phyloP scores from a whole-genome alignment of 2,329 filamentous ascomycete species.

The Arthrobotrys sinensis region DNA sequence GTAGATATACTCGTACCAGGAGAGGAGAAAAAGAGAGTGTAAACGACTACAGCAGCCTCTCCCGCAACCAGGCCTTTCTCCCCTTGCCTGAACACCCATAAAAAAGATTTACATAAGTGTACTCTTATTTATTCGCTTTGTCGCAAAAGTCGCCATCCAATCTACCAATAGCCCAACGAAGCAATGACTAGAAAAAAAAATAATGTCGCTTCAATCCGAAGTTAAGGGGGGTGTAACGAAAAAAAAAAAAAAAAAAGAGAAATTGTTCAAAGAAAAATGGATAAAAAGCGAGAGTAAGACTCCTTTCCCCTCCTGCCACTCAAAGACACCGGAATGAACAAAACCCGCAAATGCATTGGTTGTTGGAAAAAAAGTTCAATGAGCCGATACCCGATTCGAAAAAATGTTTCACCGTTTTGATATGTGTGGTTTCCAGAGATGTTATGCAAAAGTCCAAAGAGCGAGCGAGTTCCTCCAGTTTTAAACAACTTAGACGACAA shows the following conservation, averaged over 20 bases:
- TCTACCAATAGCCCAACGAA: slow-evolving; percentile 51
- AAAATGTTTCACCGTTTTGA: slow-evolving; percentile 3
- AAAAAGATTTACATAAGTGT: slow-evolving; percentile 43
- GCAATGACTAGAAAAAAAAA: slow-evolving; percentile 13
- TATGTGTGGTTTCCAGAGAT: slow-evolving; percentile 5
- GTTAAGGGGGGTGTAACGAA: background rate
- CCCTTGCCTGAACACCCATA: slow-evolving; percentile 16
- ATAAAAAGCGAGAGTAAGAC: slow-evolving; percentile 24
- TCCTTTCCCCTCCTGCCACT: slow-evolving; percentile 16
- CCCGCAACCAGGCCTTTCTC: background rate
- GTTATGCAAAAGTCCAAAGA: background rate
- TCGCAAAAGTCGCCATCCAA: slow-evolving; percentile 39
- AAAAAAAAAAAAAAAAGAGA: slow-evolving; percentile 1
- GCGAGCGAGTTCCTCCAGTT: slow-evolving; percentile 11
- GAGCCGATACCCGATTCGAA: slow-evolving; percentile 5
- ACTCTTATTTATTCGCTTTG: slow-evolving; percentile 45
- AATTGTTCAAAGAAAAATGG: background rate
- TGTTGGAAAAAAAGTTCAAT: slow-evolving; percentile 4
- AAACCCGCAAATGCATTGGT: slow-evolving; percentile 25
- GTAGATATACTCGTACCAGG: slow-evolving; percentile 14
- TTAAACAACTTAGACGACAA: slow-evolving; percentile 43
- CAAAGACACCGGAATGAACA: slow-evolving; percentile 15
- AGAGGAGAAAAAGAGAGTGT: slow-evolving; percentile 4
- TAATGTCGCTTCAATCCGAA: slow-evolving; percentile 27
- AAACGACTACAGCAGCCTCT: background rate